Conservation (phyloP, 805 yeast species). For the Danielozyma ontarioensis region DNA sequence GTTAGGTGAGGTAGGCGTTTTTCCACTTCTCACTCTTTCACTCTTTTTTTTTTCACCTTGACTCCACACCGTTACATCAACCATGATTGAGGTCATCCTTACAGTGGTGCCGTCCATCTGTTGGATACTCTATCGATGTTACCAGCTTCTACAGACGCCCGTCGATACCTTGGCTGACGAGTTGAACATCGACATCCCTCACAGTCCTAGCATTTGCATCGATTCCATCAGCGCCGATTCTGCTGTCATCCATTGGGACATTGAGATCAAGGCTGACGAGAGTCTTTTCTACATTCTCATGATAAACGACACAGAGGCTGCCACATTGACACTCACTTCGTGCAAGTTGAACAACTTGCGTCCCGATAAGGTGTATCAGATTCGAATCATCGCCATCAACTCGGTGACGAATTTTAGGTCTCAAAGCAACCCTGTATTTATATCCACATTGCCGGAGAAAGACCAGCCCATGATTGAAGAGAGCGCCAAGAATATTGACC, state of each 20-base stretch:
- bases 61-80: too few relatives aligned
- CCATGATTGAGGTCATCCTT: constrained; percentile 29
- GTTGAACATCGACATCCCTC: constrained; percentile 51
- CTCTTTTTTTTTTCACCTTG: too few relatives aligned
- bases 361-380: constrained; percentile 23
- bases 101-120: constrained; percentile 29
- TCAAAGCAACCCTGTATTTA: constrained; percentile 26
- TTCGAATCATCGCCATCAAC: constrained; percentile 34
- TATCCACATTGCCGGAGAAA: constrained; percentile 18
- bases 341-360: constrained; percentile 29
- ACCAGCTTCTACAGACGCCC: constrained; percentile 37
- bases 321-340: constrained; percentile 28
- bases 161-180: constrained; percentile 41
- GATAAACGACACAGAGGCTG: constrained; percentile 32
- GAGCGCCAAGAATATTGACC: not conserved
- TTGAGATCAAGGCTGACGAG: constrained; percentile 23
- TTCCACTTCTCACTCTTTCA: too few relatives aligned
- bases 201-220: constrained; percentile 48
- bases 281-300: constrained; percentile 27
- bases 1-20: too few relatives aligned
- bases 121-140: constrained; percentile 38
- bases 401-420: constrained; percentile 29
- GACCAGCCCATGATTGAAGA: not conserved
- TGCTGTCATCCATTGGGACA: constrained; percentile 55
- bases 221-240: constrained; percentile 45